These are phyloP conservation scores for Bryum argenteum DNA, from an alignment of 225 moss, liverwort and hornwort species.

Conservation along the genomic window DNA sequence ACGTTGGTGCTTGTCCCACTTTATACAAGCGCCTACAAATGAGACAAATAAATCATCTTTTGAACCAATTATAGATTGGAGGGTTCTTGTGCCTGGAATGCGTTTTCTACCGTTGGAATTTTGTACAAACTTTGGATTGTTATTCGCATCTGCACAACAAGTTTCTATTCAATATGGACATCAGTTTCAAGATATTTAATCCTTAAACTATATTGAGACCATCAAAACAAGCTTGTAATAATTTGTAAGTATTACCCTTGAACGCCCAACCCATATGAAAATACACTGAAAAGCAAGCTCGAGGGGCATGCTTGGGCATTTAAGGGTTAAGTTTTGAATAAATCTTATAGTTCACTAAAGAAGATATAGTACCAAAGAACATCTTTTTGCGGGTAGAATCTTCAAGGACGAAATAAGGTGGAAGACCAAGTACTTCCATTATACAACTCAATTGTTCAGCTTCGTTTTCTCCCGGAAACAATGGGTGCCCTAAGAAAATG, in stretches of 20 bases:
- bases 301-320: no score
- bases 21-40: conserved; percentile 70
- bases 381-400: conserved; percentile 63
- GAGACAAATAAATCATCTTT: conserved; percentile 54
- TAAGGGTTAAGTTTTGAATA: no score
- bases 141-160: conserved; percentile 56
- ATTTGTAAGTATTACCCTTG: no score
- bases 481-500: conserved; percentile 55
- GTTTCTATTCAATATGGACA: neutral
- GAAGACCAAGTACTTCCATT: conserved; percentile 73
- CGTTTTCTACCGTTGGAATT: conserved; percentile 72
- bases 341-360: no score
- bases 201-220: no score
- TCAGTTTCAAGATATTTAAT: neutral
- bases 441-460: conserved; percentile 77
- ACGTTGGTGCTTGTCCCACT: conserved; percentile 69
- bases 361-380: conserved; percentile 62
- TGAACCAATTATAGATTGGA: conserved; percentile 58
- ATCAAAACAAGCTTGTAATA: no score
- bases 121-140: conserved; percentile 60
- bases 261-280: no score
- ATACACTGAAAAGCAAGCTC: no score
- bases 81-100: conserved; percentile 57
- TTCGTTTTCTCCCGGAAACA: conserved; percentile 80
- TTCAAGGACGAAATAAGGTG: conserved; percentile 58